Base-by-base conservation (phyloP, 305 asterid genomes). In the Fraxinus dipetala region DNA sequence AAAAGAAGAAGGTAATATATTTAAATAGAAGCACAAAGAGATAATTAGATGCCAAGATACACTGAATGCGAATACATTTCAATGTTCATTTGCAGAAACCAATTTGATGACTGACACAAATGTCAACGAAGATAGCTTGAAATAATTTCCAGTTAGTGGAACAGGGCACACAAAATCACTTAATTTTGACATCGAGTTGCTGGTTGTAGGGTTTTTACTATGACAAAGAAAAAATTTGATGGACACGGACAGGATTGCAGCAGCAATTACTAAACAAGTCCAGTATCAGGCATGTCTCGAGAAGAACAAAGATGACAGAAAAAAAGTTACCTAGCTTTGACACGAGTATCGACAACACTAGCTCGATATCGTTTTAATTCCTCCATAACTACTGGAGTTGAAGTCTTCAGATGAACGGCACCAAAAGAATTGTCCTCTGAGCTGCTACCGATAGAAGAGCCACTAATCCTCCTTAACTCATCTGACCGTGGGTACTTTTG, bases 401-500 rank as follows among this genome's bases (percentile, higher is more conserved):
- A 88, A 87, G 75, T 88, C 87, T 91, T 94, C 83, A 88, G 85
- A 88, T 93, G 92, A 83, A 85, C 76, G 84, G 91, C 84, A 84
- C 89, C 91, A 81, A 81, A 87, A 54, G 94, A 76, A 85, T 83
- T 91, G 32, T 94, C 99, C 87, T 95, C 99, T 6, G 89, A 84
- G 81, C 87, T 89, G 85, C 88, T 89, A 70, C 90, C 93, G 51
- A 79, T 92, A 76, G 98, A 84, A 80, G 81, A 40, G 43, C 94
- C 92, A 48, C 94, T 86, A 80, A 88, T 91, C 89, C 96, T 90
- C 90, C 89, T 93, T 31, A 94, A 81, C 84, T 94, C 99, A 63
- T 85, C 90, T 48, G 96, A 83, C 43, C 92, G 89, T 34, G 84
- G 9, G 72, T 59, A 59, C 82, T 89, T 91, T 59, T 82, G 91